Evolutionary conservation across 352 stramenopile species (phyloP).

Genomic region (Phytopythium kandeliae): DNA sequence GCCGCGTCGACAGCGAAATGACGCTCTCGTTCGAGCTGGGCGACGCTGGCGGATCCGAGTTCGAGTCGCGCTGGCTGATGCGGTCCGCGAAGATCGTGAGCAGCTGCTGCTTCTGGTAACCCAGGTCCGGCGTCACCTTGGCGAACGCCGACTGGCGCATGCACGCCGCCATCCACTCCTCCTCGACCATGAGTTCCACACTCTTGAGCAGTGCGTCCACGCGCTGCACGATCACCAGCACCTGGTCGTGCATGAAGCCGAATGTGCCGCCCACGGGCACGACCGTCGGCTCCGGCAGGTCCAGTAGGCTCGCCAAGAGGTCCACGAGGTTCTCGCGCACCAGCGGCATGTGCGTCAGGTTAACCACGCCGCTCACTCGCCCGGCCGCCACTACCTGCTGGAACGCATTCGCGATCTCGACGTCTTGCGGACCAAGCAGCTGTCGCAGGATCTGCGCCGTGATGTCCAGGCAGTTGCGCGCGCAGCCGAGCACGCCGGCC

Average conservation of each 20-base stretch:
- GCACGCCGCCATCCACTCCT: slow-evolving; percentile 85
- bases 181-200: slow-evolving; percentile 80
- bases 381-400: slow-evolving; percentile 57
- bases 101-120: slow-evolving; percentile 76
- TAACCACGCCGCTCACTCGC: slow-evolving; percentile 45
- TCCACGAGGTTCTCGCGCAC: slow-evolving; percentile 82
- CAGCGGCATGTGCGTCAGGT: slow-evolving; percentile 68
- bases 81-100: slow-evolving; percentile 71
- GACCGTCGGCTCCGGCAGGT: slow-evolving; percentile 73
- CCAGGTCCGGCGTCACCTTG: slow-evolving; percentile 68
- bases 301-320: slow-evolving; percentile 76
- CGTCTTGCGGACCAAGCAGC: slow-evolving; percentile 65
- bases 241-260: slow-evolving; percentile 68
- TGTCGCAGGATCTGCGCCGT: slow-evolving; percentile 76
- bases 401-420: slow-evolving; percentile 56
- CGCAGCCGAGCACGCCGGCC: slow-evolving; percentile 61
- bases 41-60: slow-evolving; percentile 28
- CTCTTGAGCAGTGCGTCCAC: slow-evolving; percentile 77
- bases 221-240: slow-evolving; percentile 69
- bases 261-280: slow-evolving; percentile 39
- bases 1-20: slow-evolving; percentile 66
- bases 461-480: slow-evolving; percentile 78
- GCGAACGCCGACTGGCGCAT: slow-evolving; percentile 72
- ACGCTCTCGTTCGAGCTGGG: slow-evolving; percentile 77
- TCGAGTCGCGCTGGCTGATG: slow-evolving; percentile 46